Conservation (phyloP, 495 filamentous ascomycete species). For the Aspergillus incahuasiensis region DNA sequence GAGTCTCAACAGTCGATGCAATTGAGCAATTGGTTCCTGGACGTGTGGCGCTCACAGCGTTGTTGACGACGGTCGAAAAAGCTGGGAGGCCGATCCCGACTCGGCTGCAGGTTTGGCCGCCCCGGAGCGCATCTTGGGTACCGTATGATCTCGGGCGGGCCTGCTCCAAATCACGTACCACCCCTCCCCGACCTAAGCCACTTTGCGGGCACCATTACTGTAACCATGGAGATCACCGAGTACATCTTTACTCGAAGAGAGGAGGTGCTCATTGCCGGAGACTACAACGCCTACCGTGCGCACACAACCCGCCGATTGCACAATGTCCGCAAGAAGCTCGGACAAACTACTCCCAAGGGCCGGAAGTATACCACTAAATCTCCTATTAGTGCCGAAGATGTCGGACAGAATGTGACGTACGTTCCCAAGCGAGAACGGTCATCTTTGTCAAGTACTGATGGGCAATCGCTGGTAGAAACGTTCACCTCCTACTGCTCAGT, state of each 20-base stretch:
- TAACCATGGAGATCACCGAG: constrained; percentile 82
- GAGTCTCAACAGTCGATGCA: not conserved
- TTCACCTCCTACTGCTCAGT: constrained; percentile 73
- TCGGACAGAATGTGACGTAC: constrained; percentile 74
- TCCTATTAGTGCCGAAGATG: constrained; percentile 69
- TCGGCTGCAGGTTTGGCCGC: constrained; percentile 38
- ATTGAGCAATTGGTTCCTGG: too few relatives aligned
- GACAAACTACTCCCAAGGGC: constrained; percentile 73
- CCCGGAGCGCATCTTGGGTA: too few relatives aligned
- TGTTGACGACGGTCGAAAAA: constrained; percentile 15
- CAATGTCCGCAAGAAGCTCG: constrained; percentile 78
- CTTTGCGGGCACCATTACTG: not conserved
- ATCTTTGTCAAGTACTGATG: constrained; percentile 13
- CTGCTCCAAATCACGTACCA: not conserved
- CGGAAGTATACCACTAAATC: constrained; percentile 75
- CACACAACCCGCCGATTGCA: constrained; percentile 79
- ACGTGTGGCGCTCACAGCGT: too few relatives aligned
- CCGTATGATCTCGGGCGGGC: too few relatives aligned
- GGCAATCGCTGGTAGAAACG: constrained; percentile 53
- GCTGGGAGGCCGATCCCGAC: constrained; percentile 14
- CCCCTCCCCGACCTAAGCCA: not conserved
- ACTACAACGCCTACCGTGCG: constrained; percentile 78
- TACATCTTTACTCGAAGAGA: constrained; percentile 74
- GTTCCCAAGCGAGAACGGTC: constrained; percentile 10
- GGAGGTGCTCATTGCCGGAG: constrained; percentile 76